Percentiles rank a stretch among this genome's conserved stretches.
Evolutionary conservation across 345 rosid species (phyloP).

Genomic region (Eucalyptus albens): DNA sequence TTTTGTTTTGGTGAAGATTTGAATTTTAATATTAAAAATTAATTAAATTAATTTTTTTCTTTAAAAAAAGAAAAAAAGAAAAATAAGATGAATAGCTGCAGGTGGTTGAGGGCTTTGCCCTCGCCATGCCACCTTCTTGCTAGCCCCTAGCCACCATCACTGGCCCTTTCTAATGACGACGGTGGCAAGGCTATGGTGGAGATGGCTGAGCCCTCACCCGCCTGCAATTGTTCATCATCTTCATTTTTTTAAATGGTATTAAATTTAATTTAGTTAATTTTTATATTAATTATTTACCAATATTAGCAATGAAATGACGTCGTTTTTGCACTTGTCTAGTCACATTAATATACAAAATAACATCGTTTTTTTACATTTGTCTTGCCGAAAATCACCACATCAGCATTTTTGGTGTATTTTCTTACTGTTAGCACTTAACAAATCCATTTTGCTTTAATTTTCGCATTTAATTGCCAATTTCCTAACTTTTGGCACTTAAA

Average conservation of each 20-base stretch:
- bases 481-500: accelerated
- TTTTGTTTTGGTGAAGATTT: accelerated
- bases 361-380: too few relatives aligned
- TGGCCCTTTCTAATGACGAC: accelerated
- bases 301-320: accelerated
- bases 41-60: too few relatives aligned
- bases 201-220: accelerated
- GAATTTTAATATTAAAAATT: too few relatives aligned
- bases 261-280: accelerated
- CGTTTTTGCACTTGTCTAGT: accelerated
- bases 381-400: accelerated
- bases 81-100: too few relatives aligned
- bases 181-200: accelerated
- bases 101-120: accelerated
- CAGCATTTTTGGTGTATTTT: accelerated
- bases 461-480: accelerated
- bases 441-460: accelerated
- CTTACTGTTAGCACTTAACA: accelerated
- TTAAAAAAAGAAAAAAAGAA: too few relatives aligned
- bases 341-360: accelerated
- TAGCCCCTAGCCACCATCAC: accelerated
- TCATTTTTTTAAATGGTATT: too few relatives aligned
- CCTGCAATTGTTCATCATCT: accelerated
- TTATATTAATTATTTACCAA: accelerated
- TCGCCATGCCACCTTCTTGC: accelerated